A percentile compares a stretch with the other conserved stretches of the same genome.
Evolutionary conservation across 495 filamentous ascomycete species (phyloP).

Genomic region (Tuber aestivum): DNA sequence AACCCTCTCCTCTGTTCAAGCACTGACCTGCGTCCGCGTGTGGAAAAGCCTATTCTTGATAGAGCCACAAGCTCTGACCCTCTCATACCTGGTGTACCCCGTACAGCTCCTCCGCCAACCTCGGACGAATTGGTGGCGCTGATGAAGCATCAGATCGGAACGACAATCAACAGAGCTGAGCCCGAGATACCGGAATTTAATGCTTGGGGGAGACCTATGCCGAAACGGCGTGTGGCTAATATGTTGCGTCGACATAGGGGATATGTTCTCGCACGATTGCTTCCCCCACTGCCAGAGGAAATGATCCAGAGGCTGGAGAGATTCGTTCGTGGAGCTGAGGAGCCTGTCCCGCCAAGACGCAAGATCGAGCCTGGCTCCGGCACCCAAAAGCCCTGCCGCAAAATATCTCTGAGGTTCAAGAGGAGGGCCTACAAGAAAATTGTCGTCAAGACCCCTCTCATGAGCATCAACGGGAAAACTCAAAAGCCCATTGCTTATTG

Average conservation of each 20-base stretch:
- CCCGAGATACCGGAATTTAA: constrained; percentile 57
- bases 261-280: constrained; percentile 49
- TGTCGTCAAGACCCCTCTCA: constrained; percentile 13
- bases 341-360: constrained; percentile 45
- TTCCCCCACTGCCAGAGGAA: constrained; percentile 64
- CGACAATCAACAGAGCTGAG: constrained; percentile 45
- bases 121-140: constrained; percentile 33
- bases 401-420: constrained; percentile 28
- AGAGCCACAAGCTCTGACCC: constrained; percentile 24
- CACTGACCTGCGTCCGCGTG: constrained; percentile 9
- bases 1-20: constrained; percentile 8
- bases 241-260: constrained; percentile 59
- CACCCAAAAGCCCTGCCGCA: constrained; percentile 16
- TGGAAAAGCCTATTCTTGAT: constrained; percentile 24
- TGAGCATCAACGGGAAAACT: constrained; percentile 19
- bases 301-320: constrained; percentile 61
- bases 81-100: constrained; percentile 26
- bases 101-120: constrained; percentile 23
- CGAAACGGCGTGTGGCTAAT: constrained; percentile 52
- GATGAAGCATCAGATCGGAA: constrained; percentile 37
- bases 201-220: constrained; percentile 57
- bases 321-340: constrained; percentile 55
- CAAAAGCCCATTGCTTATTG: constrained; percentile 20
- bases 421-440: constrained; percentile 35
- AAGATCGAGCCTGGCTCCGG: constrained; percentile 15